Base-by-base conservation (phyloP, 331 rosid genomes). In the Cucumis variabilis region DNA sequence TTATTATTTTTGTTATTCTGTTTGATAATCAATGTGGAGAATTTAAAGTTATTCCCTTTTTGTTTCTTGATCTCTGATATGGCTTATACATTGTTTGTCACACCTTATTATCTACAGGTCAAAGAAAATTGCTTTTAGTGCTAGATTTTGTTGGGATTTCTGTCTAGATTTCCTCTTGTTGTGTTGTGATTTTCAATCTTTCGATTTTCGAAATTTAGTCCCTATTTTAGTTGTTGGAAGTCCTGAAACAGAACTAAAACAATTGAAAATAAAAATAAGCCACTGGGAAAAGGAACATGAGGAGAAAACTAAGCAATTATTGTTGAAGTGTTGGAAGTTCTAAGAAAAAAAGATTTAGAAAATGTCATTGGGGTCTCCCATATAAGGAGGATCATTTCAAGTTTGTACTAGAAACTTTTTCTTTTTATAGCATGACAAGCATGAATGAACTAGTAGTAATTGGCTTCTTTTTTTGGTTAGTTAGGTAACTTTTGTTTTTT, bases 181-280 rank as follows among this genome's bases (percentile, higher is more conserved):
- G 81, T 90, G 85, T 37, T 72, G 79, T 72, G 90, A 86, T 91
- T 93, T 90, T 97, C 98, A 33, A 87, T 93, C 81, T 89, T 92
- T 65, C 95, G 92, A 90, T 88, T 90, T 68, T 96, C 99, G 33
- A 93, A 94, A 90, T 94, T 89, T 82, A 85, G 96, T 94, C 86
- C 92, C 92, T 74, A 82, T 86, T 81, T 76, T 95, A 73, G 90
- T n/a, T n/a, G n/a, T n/a, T n/a, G n/a, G n/a, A n/a, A n/a, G n/a
- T n/a, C n/a, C n/a, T n/a, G n/a, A n/a, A n/a, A n/a, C n/a, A n/a
- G 98, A 95, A 87, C 79, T 97, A 83, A 94, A 95, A 87, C 98
- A 94, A 88, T 89, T 97, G 89, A 91, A 93, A 90, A 93, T 96
- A 51, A 97, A 93, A 92, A 95, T 93, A 72, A 92, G 92, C 90